Base-by-base conservation (phyloP, 2,329 filamentous ascomycete species). In the Pyrenophora teres region DNA sequence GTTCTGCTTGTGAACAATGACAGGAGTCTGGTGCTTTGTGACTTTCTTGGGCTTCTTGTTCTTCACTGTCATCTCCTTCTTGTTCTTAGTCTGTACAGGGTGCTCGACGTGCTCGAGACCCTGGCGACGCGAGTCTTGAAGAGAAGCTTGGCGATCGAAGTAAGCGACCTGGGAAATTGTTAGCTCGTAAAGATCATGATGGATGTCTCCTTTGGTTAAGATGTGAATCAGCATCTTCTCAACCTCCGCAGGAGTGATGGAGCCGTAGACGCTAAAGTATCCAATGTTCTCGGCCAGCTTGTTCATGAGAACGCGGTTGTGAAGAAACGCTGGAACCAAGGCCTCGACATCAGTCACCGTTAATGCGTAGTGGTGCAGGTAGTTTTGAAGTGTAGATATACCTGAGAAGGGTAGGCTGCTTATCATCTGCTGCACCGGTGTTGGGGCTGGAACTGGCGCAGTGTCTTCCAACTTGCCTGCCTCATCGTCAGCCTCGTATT, bases 251-350 rank as follows among this genome's bases (percentile, higher is more conserved):
- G 44, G 13, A 12, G 30, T 12, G n/a, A 58, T 50, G 9, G 8
- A 12, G 2, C 55, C 38, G 27, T 30, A 23, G 19, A 32, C 30
- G 16, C 32, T 27, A 16, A 40, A 40, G 21, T 44, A 49, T 1
- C 45, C 39, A 6, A 50, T 56, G 21, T 58, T 58, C 3, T 32
- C 13, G 16, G 46, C 36, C 6, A 58, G 15, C 39, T 46, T 42
- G 15, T 40, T n/a, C 25, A 50, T 50, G 13, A 55, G 12, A 4
- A 2, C 15, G 4, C 2, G 10, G 6, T 51, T 49, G 7, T 13
- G 10, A 41, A 39, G 25, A 6, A 55, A 16, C 4, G 36, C 30
- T n/a, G 52, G 41, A 7, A 55, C 30, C 12, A 58, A 16, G 2
- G 15, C 39, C 15, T 56, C 40, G 3, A 53, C 32, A 19, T 56